phyloP scores from a whole-genome alignment of 108 stramenopile genomes.

The Cyclostephanos invisitatus region DNA sequence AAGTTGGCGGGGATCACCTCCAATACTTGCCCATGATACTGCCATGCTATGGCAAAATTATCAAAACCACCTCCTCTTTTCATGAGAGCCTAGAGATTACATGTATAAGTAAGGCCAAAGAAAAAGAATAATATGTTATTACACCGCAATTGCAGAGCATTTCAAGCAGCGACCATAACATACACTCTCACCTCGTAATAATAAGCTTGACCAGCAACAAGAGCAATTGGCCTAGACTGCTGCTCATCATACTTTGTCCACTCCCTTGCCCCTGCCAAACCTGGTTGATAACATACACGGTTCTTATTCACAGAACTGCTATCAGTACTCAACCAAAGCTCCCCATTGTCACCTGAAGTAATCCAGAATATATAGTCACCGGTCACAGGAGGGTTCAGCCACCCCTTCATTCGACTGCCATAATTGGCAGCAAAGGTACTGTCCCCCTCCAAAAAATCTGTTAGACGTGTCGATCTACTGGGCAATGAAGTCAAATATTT shows the following conservation, averaged over 20 bases:
- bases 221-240: slow-evolving; percentile 7
- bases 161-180: no score
- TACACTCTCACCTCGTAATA: neutral
- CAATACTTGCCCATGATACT: slow-evolving; percentile 5
- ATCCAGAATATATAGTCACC: slow-evolving; percentile 23
- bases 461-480: neutral
- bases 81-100: neutral
- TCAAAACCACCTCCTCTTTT: neutral
- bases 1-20: slow-evolving; percentile 5
- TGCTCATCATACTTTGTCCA: slow-evolving; percentile 17
- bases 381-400: slow-evolving; percentile 17
- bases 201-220: no score
- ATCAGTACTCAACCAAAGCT: slow-evolving; percentile 20
- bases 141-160: no score
- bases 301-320: neutral
- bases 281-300: neutral
- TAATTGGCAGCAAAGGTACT: no score
- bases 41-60: slow-evolving; percentile 4
- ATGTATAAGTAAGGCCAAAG: no score
- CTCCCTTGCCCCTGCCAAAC: slow-evolving; percentile 1
- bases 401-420: slow-evolving; percentile 23
- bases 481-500: slow-evolving; percentile 6
- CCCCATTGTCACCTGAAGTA: slow-evolving; percentile 20
- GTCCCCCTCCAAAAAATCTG: no score
- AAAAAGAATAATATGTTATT: slow-evolving; percentile 5